Percentiles rank a stretch among this genome's conserved stretches.
phyloP scores from a whole-genome alignment of 1,284 basidiomycete species.

The Sporisorium graminicola region DNA sequence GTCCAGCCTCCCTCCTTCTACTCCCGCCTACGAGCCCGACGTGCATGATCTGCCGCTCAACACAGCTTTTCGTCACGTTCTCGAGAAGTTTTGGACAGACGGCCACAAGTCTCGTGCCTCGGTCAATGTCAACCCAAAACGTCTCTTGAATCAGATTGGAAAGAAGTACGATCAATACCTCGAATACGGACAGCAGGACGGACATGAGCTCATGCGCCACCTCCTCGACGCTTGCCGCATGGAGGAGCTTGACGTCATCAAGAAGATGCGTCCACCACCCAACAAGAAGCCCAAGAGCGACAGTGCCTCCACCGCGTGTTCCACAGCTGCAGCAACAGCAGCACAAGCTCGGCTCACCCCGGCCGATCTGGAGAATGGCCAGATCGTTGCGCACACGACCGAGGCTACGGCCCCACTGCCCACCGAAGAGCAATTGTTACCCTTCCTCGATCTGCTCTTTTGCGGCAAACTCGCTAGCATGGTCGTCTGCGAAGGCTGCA shows the following conservation, averaged over 20 bases:
- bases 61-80: conserved; percentile 57
- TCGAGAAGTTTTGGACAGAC: conserved; percentile 59
- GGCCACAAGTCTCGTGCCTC: conserved; percentile 27
- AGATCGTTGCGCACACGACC: conserved; percentile 10
- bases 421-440: conserved; percentile 74
- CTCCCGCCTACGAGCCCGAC: conserved; percentile 31
- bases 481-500: conserved; percentile 92
- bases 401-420: not conserved
- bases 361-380: conserved; percentile 32
- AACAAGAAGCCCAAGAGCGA: conserved; percentile 59
- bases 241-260: conserved; percentile 91
- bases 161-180: conserved; percentile 92
- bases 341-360: conserved; percentile 13
- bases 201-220: conserved; percentile 90
- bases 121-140: conserved; percentile 67
- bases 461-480: conserved; percentile 87
- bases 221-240: conserved; percentile 92
- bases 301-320: conserved; percentile 23
- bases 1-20: not conserved
- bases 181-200: conserved; percentile 86
- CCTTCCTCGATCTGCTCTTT: conserved; percentile 89
- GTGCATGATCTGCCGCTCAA: conserved; percentile 54
- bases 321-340: conserved; percentile 3
- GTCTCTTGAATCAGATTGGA: conserved; percentile 79
- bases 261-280: conserved; percentile 76